Conservation (phyloP, 257 asterid genomes). For the Jacaranda mimosifolia region DNA sequence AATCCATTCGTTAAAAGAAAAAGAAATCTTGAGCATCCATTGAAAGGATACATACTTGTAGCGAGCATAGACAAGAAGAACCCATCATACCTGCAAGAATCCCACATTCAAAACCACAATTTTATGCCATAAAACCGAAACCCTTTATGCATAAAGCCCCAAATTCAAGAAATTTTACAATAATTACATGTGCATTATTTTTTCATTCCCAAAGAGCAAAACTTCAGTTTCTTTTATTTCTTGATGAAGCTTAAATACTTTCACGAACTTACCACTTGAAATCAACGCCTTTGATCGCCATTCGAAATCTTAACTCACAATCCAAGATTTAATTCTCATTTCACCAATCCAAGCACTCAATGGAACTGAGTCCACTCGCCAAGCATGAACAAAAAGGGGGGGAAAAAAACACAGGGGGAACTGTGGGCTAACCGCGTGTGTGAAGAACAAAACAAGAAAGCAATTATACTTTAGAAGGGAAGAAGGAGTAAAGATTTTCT, state of each 20-base stretch:
- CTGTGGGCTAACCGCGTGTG: conserved; percentile 11
- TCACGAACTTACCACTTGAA: conserved; percentile 75
- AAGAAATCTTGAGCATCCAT: conserved; percentile 25
- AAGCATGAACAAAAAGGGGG: neutral
- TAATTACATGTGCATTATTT: neutral
- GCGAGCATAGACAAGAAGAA: conserved; percentile 98
- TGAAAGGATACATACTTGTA: conserved; percentile 93
- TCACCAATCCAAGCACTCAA: conserved; percentile 31
- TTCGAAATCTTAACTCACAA: conserved; percentile 41
- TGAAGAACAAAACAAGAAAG: conserved; percentile 22
- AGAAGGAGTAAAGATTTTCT: conserved; percentile 24
- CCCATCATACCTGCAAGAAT: conserved; percentile 93
- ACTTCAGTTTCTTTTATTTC: conserved; percentile 20
- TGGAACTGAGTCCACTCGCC: conserved; percentile 16
- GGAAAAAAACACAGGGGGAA: conserved; percentile 8
- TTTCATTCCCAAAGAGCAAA: conserved; percentile 11
- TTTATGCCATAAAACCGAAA: conserved; percentile 17
- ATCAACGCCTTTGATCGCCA: conserved; percentile 93
- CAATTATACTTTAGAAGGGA: conserved; percentile 6
- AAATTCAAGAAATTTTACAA: conserved; percentile 28
- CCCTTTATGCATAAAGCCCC: conserved; percentile 24
- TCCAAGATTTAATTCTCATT: conserved; percentile 54
- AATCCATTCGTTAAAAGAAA: conserved; percentile 1
- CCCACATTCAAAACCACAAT: conserved; percentile 32
- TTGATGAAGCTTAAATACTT: conserved; percentile 11